Base-by-base conservation (phyloP, 2,329 filamentous ascomycete genomes). In the Zymoseptoria passerinii region DNA sequence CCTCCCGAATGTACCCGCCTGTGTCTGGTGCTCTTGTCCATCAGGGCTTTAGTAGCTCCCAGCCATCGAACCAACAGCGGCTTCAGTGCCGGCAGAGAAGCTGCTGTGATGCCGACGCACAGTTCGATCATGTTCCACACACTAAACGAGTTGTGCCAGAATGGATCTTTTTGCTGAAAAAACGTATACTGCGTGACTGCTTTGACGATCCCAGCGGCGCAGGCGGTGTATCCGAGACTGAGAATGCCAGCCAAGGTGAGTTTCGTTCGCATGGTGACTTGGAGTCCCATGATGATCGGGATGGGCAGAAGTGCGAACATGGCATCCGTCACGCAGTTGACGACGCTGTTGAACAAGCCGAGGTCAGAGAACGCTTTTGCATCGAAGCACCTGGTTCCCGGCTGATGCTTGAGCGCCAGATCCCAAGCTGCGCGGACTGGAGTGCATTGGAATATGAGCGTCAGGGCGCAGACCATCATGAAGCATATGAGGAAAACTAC, bases 391-490 rank as follows among this genome's bases (percentile, higher is more conserved):
- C 71, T 72, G 0, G 76, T 75, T 4, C 67, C 63, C 9, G 69
- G 68, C 18, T 70, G 63, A 1, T 71, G 68, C n/a, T 68, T 68
- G 0, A 75, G 57, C 1, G 61, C 59, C 8, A 66, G 62, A 58
- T 79, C 70, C 79, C 79, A 81, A 0, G 71, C 70, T 8, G 78
- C 77, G 10, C 65, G 54, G 5, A 80, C 69, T 0, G 78, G 78
- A 19, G 73, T 56, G 59, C 80, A 81, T 55, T 77, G 72, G 63
- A 80, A 78, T 16, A 80, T 73, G 49, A 81, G 65, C 2, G 78
- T 79, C n/a, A 74, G 69, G 3, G 71, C 66, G 63, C 77, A 79
- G 8, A 72, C 70, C 4, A 79, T 56, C 1, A 73, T 75, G 53
- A 80, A 75, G 9, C 71, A 60, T 3, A 74, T 58, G 28, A 80